These are phyloP conservation scores for Hypoxylon intermedium DNA, from an alignment of 495 filamentous ascomycete species.

Conservation along the genomic window DNA sequence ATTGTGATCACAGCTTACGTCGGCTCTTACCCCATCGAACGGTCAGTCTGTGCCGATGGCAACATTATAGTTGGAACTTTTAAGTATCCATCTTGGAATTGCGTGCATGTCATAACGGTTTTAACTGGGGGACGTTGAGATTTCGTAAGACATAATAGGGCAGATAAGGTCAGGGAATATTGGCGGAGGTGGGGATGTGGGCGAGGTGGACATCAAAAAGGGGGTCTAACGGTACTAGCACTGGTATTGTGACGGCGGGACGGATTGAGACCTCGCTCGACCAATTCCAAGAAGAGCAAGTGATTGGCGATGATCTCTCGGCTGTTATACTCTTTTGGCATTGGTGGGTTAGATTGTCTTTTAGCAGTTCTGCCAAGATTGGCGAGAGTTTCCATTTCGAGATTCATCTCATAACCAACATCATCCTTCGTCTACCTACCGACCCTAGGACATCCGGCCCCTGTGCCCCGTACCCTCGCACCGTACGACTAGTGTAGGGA, in stretches of 20 bases:
- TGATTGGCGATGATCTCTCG: conserved; percentile 32
- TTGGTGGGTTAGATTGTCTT: conserved; percentile 33
- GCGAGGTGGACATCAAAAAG: conserved; percentile 8
- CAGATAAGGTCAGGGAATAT: conserved; percentile 14
- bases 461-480: conserved; percentile 24
- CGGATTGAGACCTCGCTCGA: conserved; percentile 23
- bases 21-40: background rate
- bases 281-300: conserved; percentile 16
- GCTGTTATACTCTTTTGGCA: conserved; percentile 29
- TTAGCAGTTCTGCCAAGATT: conserved; percentile 32
- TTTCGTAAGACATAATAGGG: conserved; percentile 27
- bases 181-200: background rate
- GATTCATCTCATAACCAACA: conserved; percentile 32
- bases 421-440: background rate
- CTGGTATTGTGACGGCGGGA: conserved; percentile 33
- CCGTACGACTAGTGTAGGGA: conserved; percentile 30
- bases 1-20: conserved; percentile 6
- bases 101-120: conserved; percentile 30
- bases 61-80: conserved; percentile 24
- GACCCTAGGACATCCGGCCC: background rate
- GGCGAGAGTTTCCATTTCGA: conserved; percentile 33
- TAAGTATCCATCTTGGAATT: conserved; percentile 16
- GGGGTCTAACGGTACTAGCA: conserved; percentile 11
- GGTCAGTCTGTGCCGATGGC: conserved; percentile 18
- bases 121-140: conserved; percentile 8